phyloP scores from a whole-genome alignment of 2,329 filamentous ascomycete species.

The Cytospora paraplurivora region DNA sequence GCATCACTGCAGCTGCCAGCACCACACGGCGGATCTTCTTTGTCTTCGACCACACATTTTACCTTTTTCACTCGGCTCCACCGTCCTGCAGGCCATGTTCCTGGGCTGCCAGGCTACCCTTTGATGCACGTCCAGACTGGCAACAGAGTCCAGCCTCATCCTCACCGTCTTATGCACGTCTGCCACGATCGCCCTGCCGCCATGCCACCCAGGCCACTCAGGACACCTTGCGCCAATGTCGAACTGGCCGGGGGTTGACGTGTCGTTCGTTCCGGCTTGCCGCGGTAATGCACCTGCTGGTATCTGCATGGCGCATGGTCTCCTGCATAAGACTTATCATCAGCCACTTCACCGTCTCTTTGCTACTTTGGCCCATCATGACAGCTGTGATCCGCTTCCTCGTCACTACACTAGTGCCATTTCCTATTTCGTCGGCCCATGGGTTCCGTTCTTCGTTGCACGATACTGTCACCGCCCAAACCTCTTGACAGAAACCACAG shows the following conservation, averaged over 20 bases:
- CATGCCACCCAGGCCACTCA: no score
- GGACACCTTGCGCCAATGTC: conserved; percentile 12
- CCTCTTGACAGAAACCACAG: conserved; percentile 15
- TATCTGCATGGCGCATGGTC: neutral
- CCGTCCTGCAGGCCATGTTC: conserved; percentile 26
- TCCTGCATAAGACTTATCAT: conserved; percentile 22
- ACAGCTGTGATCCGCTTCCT: conserved; percentile 20
- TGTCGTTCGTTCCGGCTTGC: conserved; percentile 28
- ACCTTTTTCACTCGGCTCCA: conserved; percentile 24
- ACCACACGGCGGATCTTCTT: conserved; percentile 8
- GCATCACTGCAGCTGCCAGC: conserved; percentile 17
- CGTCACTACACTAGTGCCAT: conserved; percentile 20
- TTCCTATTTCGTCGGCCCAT: conserved; percentile 22
- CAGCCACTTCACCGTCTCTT: conserved; percentile 27
- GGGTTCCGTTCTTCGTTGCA: conserved; percentile 7
- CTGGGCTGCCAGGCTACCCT: conserved; percentile 4
- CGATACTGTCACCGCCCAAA: conserved; percentile 25
- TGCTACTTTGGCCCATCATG: conserved; percentile 10
- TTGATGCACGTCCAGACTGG: neutral
- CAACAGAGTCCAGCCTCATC: conserved; percentile 25
- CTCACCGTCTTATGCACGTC: conserved; percentile 28
- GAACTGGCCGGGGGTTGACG: conserved; percentile 23
- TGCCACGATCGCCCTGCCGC: conserved; percentile 26
- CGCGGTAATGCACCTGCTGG: conserved; percentile 22
- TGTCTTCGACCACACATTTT: conserved; percentile 26